Evolutionary conservation across 2,329 filamentous ascomycete genomes (phyloP).

Genomic region (Xylariaceae sp.): DNA sequence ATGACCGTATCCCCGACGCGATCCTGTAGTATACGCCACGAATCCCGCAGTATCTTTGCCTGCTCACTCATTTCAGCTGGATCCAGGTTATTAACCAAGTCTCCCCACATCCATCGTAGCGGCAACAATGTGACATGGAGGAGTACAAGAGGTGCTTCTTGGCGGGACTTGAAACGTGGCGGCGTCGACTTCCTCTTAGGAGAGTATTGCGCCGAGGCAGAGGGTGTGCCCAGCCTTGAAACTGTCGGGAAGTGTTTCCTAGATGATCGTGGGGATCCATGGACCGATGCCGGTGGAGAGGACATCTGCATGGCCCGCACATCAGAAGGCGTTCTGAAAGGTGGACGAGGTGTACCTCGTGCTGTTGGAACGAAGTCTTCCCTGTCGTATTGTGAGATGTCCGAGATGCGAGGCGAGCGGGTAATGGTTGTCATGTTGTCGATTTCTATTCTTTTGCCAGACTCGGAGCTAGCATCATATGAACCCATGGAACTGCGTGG

Average conservation of each 20-base stretch:
- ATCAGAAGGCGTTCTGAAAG: conserved; percentile 73
- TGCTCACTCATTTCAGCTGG: conserved; percentile 44
- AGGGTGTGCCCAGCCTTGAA: conserved; percentile 65
- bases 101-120: conserved; percentile 69
- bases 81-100: conserved; percentile 55
- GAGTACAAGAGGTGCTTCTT: conserved; percentile 73
- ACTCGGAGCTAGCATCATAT: conserved; percentile 47
- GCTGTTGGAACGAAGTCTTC: conserved; percentile 61
- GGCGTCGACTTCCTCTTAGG: conserved; percentile 62
- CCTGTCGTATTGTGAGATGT: conserved; percentile 56
- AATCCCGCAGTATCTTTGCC: conserved; percentile 61
- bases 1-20: conserved; percentile 76
- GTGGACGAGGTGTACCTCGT: conserved; percentile 65
- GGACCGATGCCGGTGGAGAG: conserved; percentile 64
- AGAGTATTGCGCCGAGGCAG: conserved; percentile 58
- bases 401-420: conserved; percentile 55
- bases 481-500: conserved; percentile 64
- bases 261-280: conserved; percentile 61
- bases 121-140: conserved; percentile 80
- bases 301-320: conserved; percentile 76
- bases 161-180: conserved; percentile 61
- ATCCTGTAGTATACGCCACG: conserved; percentile 72
- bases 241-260: conserved; percentile 58
- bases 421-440: conserved; percentile 45
- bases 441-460: conserved; percentile 35